Evolutionary conservation across 169 alveolate genomes (phyloP).

Genomic region (Plasmodium inui): DNA sequence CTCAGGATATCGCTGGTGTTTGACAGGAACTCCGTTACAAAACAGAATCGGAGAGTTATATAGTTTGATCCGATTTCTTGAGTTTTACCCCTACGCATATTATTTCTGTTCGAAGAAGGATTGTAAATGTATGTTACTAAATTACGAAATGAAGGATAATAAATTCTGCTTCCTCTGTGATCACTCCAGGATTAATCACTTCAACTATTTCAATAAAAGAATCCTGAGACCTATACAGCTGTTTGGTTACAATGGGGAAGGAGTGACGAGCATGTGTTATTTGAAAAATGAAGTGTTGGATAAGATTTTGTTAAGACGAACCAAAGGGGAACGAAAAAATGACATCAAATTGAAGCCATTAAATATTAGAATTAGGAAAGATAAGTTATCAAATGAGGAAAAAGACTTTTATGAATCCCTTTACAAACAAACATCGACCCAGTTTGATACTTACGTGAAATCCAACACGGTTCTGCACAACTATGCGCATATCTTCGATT

Average conservation of each 20-base stretch:
- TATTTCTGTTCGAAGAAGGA: slow-evolving; percentile 90
- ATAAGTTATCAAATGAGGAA: slow-evolving; percentile 87
- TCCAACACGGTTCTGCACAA: slow-evolving; percentile 90
- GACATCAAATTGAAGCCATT: slow-evolving; percentile 90
- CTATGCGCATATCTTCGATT: slow-evolving; percentile 92
- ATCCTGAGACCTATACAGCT: slow-evolving; percentile 89
- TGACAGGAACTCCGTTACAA: slow-evolving; percentile 98
- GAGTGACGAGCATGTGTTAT: slow-evolving; percentile 80
- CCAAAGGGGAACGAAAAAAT: slow-evolving; percentile 89
- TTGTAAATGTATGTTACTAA: slow-evolving; percentile 86
- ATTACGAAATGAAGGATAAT: slow-evolving; percentile 83
- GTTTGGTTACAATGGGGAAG: slow-evolving; percentile 88
- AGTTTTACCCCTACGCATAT: slow-evolving; percentile 94
- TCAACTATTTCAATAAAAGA: slow-evolving; percentile 87
- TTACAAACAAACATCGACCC: slow-evolving; percentile 85
- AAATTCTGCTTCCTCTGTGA: slow-evolving; percentile 87
- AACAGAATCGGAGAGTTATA: slow-evolving; percentile 96
- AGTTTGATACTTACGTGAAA: slow-evolving; percentile 86
- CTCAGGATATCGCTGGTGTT: slow-evolving; percentile 93
- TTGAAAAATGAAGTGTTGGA: slow-evolving; percentile 82
- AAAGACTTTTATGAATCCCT: slow-evolving; percentile 89
- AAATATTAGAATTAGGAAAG: slow-evolving; percentile 83
- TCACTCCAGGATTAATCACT: slow-evolving; percentile 88
- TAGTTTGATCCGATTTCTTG: slow-evolving; percentile 93
- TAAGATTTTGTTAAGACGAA: slow-evolving; percentile 84